Conservation (phyloP, 352 stramenopile genomes). For the Thalassiosira oceanica region DNA sequence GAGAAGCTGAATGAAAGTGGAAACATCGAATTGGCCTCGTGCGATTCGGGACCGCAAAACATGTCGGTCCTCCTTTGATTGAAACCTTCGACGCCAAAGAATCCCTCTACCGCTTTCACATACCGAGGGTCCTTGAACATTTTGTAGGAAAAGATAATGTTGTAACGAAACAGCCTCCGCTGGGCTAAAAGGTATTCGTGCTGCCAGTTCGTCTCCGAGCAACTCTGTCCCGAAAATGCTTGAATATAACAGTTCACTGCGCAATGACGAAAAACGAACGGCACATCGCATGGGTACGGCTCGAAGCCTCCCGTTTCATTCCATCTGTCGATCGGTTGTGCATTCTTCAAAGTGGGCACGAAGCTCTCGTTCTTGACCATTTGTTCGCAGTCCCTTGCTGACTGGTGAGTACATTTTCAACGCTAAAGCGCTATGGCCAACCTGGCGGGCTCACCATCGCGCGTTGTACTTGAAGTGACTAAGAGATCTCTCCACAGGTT, state of each 20-base stretch:
- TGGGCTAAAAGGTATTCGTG: constrained; percentile 18
- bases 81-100: constrained; percentile 42
- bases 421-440: too few species aligned
- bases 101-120: constrained; percentile 28
- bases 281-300: constrained; percentile 9
- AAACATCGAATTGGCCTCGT: constrained; percentile 27
- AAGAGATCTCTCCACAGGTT: constrained; percentile 35
- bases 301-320: constrained; percentile 26
- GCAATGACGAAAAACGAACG: constrained; percentile 27
- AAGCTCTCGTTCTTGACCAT: constrained; percentile 43
- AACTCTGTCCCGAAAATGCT: constrained; percentile 35
- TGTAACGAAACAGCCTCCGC: constrained; percentile 34
- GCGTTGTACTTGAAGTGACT: constrained; percentile 53
- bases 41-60: constrained; percentile 27
- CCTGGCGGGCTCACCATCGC: too few species aligned
- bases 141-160: constrained; percentile 43
- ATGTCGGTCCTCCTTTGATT: constrained; percentile 15
- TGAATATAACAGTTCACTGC: constrained; percentile 50
- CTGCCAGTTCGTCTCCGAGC: constrained; percentile 22
- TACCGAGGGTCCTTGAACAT: constrained; percentile 34
- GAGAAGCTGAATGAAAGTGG: constrained; percentile 26
- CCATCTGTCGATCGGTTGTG: constrained; percentile 29
- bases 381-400: constrained; percentile 29
- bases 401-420: too few species aligned
- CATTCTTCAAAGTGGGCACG: constrained; percentile 23